Evolutionary conservation across 345 rosid species (phyloP), one percentile per base, ranked within the genome.

Genomic region (Sonneratia caseolaris): DNA sequence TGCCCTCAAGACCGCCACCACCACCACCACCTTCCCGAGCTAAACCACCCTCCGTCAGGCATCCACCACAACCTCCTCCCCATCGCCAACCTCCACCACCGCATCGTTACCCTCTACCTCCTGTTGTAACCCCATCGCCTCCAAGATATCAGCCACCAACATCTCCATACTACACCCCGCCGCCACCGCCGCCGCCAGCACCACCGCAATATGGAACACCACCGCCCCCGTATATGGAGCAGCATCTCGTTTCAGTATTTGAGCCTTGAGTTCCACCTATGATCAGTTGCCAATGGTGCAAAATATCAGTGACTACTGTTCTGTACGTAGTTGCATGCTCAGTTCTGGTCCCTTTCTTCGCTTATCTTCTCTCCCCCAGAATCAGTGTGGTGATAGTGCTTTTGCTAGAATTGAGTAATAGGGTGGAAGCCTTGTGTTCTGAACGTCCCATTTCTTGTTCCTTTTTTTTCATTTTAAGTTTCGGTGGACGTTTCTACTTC

Each of bases 151-250:
- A 22, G 32, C 59, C 74, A 37, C 67, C 10, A 71, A 4, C 75
- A n/a, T 70, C 75, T 21, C 64, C 70, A 66, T 24, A 37, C 14
- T 24, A 42, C 43, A 59, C 14, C 74, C 68, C 36, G 27, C 68
- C 8, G 55, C 68, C 36, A 21, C 68, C 8, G 55, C 45, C 5
- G 43, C 68, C 68, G 45, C 66, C 36, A 12, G 45, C 69, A 9
- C 47, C 22, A 10, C 69, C 80, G 1, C 64, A 68, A 48, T 38
- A 74, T 72, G 81, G 35, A 74, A 72, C 5, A 67, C 76, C 70
- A 19, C 75, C 21, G 1, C 76, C 76, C 38, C 71, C 71, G 14
- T 40, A 66, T 15, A 64, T 59, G 43, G n/a, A 51, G 66, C 24
- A 66, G 32, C 45, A 59, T 4, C 36, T 3, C 43, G 36, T 22